A percentile compares a stretch with the other conserved stretches of the same genome.
These are phyloP conservation scores for Phellopilus nigrolimitatus DNA, from an alignment of 1,284 basidiomycete genomes.

Conservation along the genomic window DNA sequence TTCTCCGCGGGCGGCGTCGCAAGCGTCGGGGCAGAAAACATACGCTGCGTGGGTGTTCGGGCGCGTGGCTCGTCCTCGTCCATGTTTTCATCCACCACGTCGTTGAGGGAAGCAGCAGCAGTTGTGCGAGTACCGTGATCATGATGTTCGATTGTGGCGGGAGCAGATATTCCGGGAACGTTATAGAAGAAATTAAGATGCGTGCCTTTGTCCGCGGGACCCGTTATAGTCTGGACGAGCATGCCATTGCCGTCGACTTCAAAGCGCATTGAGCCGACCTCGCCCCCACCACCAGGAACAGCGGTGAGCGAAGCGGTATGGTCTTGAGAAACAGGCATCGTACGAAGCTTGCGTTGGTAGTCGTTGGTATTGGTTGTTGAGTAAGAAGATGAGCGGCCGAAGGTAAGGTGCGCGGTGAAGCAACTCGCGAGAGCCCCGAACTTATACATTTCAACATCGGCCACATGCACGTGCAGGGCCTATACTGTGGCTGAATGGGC, in stretches of 20 bases:
- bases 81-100: neutral
- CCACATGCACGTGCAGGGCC: too few species aligned
- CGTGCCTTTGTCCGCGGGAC: neutral
- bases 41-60: neutral
- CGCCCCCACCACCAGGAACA: neutral
- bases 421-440: too few species aligned
- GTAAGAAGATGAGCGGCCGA: too few species aligned
- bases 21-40: neutral
- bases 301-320: neutral
- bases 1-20: neutral
- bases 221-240: neutral
- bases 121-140: neutral
- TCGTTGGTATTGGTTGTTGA: too few species aligned
- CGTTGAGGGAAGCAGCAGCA: neutral
- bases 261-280: neutral
- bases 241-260: slow-evolving; percentile 2
- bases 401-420: too few species aligned
- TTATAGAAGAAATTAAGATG: slow-evolving; percentile 1
- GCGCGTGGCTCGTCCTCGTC: neutral
- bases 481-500: too few species aligned
- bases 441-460: too few species aligned
- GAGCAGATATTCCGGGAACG: neutral
- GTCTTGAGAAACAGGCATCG: neutral
- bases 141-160: neutral
- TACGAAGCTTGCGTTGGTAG: too few species aligned